A percentile compares a stretch with the other conserved stretches of the same genome.
These are phyloP conservation scores for Trypanosoma rangeli DNA, from an alignment of 208 protist species.

Conservation along the genomic window DNA sequence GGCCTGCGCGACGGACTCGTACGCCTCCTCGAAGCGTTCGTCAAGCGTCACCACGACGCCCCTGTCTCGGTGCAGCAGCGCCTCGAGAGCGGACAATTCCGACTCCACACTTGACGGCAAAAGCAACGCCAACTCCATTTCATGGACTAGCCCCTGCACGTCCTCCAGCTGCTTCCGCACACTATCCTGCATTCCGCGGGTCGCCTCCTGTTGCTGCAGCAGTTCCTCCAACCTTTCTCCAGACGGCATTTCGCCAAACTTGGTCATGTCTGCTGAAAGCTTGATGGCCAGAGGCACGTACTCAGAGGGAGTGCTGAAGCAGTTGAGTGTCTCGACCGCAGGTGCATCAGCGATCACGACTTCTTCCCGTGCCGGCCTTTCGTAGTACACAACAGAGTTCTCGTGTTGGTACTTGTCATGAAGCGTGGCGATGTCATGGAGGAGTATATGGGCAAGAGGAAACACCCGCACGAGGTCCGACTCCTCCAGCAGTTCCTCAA, in stretches of 20 bases:
- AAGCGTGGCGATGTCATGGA: slow-evolving; percentile 33
- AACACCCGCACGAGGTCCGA: slow-evolving; percentile 48
- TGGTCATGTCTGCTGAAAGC: slow-evolving; percentile 9
- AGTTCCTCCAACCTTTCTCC: slow-evolving; percentile 17
- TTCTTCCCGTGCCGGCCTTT: slow-evolving; percentile 29
- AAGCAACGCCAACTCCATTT: slow-evolving; percentile 4
- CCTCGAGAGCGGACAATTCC: not conserved
- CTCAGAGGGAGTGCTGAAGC: not conserved
- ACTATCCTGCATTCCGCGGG: not conserved
- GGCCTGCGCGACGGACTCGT: slow-evolving; percentile 1
- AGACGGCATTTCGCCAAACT: slow-evolving; percentile 5
- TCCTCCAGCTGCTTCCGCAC: not conserved
- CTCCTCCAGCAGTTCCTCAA: slow-evolving; percentile 24
- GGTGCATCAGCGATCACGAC: slow-evolving; percentile 54
- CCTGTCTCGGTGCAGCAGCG: not conserved
- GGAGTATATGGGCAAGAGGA: slow-evolving; percentile 38
- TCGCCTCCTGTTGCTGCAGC: not conserved
- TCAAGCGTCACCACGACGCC: slow-evolving; percentile 6
- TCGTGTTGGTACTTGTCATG: slow-evolving; percentile 55
- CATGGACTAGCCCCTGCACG: slow-evolving; percentile 5
- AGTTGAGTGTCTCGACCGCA: slow-evolving; percentile 1
- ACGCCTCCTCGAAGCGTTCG: slow-evolving; percentile 6
- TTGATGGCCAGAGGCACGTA: slow-evolving; percentile 18
- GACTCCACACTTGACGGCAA: slow-evolving; percentile 8
- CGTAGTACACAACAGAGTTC: slow-evolving; percentile 64